Percentiles rank a stretch among this genome's conserved stretches.
These are phyloP conservation scores for Microdochium bolleyi DNA, from an alignment of 2,329 filamentous ascomycete genomes.

Conservation along the genomic window DNA sequence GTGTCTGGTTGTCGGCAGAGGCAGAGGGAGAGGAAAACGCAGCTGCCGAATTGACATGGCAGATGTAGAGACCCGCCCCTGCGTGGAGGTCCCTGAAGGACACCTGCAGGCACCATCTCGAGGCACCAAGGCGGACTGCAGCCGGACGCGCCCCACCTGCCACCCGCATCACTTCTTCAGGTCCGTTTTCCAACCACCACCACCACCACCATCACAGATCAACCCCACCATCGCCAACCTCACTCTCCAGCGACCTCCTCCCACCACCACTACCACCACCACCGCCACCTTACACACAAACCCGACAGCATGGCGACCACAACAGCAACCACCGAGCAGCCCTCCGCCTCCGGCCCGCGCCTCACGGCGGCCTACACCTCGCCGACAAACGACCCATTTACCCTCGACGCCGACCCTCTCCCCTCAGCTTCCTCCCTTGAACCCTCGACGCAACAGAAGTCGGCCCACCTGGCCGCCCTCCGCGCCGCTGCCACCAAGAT, in stretches of 20 bases:
- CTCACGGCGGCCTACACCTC: slow-evolving; percentile 49
- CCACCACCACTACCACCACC: too few relatives aligned
- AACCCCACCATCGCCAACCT: too few relatives aligned
- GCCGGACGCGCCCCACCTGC: too few relatives aligned
- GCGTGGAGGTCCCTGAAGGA: too few relatives aligned
- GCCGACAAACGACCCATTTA: slow-evolving; percentile 38
- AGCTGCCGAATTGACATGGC: background rate
- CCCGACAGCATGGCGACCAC: background rate
- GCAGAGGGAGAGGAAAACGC: background rate
- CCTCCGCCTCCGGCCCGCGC: slow-evolving; percentile 3
- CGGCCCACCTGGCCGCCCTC: slow-evolving; percentile 50
- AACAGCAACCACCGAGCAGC: background rate
- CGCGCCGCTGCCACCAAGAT: slow-evolving; percentile 46
- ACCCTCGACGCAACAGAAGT: slow-evolving; percentile 32
- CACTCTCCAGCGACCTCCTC: too few relatives aligned
- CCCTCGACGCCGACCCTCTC: slow-evolving; percentile 20
- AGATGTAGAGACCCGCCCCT: too few relatives aligned
- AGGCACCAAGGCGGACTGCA: too few relatives aligned
- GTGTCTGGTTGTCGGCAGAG: background rate
- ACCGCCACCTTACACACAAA: too few relatives aligned
- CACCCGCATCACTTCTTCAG: too few relatives aligned
- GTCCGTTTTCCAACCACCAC: background rate
- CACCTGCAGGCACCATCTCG: too few relatives aligned
- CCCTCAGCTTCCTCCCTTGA: slow-evolving; percentile 13
- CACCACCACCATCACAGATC: background rate